Conservation (phyloP, 2,329 filamentous ascomycete genomes). For the Tolypocladium pustulatum region DNA sequence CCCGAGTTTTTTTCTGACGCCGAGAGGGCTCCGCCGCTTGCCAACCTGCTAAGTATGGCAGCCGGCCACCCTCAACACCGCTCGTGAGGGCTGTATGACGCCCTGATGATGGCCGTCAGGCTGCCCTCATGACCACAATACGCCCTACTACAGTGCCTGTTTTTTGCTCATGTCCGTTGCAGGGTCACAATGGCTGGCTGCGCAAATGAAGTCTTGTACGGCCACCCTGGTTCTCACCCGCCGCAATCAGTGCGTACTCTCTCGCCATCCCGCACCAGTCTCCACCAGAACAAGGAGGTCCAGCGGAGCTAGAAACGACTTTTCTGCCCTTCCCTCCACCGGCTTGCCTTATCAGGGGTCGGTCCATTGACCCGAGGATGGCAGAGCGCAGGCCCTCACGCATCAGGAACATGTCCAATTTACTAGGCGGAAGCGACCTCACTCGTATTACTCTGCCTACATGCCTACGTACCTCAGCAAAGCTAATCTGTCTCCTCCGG, state of each 20-base stretch:
- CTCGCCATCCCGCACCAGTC: not conserved
- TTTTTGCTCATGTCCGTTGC: not conserved
- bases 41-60: not conserved
- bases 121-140: not conserved
- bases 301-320: conserved; percentile 3
- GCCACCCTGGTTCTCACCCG: not conserved
- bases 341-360: not conserved
- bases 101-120: not conserved
- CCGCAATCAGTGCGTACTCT: not conserved
- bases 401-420: not conserved
- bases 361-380: not conserved
- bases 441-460: not conserved
- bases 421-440: not conserved
- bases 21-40: conserved; percentile 7
- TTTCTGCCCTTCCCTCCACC: not conserved
- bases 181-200: not conserved
- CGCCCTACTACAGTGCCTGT: not conserved
- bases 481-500: not conserved
- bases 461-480: not conserved
- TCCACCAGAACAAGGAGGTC: not conserved
- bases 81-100: not conserved
- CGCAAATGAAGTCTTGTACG: not conserved
- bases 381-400: not conserved
- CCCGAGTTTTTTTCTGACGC: conserved; percentile 21
- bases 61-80: not conserved